Conservation (phyloP, 2,329 filamentous ascomycete genomes). For the Lizonia empirigonia region DNA sequence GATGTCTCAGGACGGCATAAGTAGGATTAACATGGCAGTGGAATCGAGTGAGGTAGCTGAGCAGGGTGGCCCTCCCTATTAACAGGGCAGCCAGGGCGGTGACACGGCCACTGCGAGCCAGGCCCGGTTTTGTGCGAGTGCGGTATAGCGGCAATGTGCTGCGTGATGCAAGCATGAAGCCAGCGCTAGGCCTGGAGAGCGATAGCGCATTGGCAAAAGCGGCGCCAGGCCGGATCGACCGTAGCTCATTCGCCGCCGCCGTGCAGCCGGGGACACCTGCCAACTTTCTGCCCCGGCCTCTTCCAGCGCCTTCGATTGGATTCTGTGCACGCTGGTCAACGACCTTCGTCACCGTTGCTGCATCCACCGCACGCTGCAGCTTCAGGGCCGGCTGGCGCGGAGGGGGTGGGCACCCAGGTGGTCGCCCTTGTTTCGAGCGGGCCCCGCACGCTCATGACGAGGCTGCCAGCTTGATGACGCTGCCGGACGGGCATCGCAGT, state of each 20-base stretch:
- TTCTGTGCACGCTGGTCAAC: conserved; percentile 13
- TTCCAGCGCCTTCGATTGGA: conserved; percentile 18
- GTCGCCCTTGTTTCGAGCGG: conserved; percentile 13
- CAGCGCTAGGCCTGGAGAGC: neutral
- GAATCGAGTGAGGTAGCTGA: conserved; percentile 26
- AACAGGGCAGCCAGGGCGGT: conserved; percentile 15
- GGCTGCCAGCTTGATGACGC: conserved; percentile 25
- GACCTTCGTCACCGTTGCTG: conserved; percentile 8
- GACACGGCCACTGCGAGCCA: conserved; percentile 16
- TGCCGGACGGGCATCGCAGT: conserved; percentile 5
- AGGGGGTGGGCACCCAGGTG: conserved; percentile 1
- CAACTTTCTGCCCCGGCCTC: conserved; percentile 21
- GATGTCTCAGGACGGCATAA: conserved; percentile 39
- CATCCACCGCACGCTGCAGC: neutral
- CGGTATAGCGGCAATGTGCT: conserved; percentile 9
- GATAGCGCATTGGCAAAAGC: conserved; percentile 20
- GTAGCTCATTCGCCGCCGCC: conserved; percentile 10
- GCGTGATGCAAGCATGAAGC: conserved; percentile 18
- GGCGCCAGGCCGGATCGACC: conserved; percentile 20
- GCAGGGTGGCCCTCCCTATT: conserved; percentile 15
- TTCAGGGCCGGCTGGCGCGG: conserved; percentile 8
- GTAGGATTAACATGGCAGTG: conserved; percentile 32
- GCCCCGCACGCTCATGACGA: conserved; percentile 18
- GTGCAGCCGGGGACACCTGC: conserved; percentile 17
- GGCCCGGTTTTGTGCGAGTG: conserved; percentile 1